A percentile compares a stretch with the other conserved stretches of the same genome.
Conservation (phyloP, 257 asterid genomes). For the Nicotiana otophora region DNA sequence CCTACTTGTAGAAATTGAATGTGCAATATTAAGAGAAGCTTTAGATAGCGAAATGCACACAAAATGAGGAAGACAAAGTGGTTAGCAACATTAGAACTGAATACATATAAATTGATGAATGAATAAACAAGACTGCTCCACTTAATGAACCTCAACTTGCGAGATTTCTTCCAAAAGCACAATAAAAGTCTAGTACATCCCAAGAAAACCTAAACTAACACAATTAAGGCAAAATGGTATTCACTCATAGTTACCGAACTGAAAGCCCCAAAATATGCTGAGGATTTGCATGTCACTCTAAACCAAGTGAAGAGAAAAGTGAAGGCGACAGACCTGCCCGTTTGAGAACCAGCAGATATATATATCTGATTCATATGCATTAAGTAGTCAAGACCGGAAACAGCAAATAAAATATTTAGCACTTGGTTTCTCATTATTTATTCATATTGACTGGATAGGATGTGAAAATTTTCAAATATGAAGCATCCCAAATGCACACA, state of each 20-base stretch:
- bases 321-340: not conserved
- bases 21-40: not conserved
- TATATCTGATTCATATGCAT: not conserved
- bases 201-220: not conserved
- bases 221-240: not conserved
- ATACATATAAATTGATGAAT: not conserved
- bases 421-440: not conserved
- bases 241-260: not conserved
- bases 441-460: not conserved
- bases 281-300: not conserved
- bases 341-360: not conserved
- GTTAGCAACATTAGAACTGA: not conserved
- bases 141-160: not conserved
- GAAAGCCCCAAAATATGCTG: not conserved
- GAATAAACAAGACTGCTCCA: not conserved
- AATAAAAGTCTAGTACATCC: not conserved
- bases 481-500: not conserved
- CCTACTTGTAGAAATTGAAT: not conserved
- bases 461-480: not conserved
- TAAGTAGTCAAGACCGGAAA: not conserved
- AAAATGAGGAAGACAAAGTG: not conserved
- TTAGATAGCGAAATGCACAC: constrained; percentile 1
- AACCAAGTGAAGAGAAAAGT: not conserved
- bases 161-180: not conserved
- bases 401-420: not conserved